Conservation (phyloP, 176 grass and related monocot genomes). For the Neostapfia colusana region DNA sequence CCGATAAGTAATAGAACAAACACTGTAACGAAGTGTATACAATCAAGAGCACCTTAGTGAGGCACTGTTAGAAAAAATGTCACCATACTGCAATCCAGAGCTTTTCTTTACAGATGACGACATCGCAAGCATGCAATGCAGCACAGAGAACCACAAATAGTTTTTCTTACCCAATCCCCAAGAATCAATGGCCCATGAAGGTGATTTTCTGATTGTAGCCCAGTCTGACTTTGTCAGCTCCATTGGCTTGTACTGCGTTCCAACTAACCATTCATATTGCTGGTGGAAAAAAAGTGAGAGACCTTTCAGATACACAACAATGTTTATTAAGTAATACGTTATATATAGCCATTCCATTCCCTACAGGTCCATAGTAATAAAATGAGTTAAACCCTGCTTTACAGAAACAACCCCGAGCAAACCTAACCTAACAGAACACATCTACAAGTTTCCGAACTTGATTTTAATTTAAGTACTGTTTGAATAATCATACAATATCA, state of each 20-base stretch:
- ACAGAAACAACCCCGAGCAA: conserved; percentile 13
- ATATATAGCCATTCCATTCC: conserved; percentile 1
- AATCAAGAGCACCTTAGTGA: not conserved
- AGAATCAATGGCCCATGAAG: conserved; percentile 94
- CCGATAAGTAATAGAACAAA: not conserved
- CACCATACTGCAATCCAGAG: not conserved
- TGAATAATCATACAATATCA: conserved; percentile 21
- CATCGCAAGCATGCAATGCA: conserved; percentile 30
- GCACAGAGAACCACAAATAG: conserved; percentile 26
- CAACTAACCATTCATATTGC: conserved; percentile 99
- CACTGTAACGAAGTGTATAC: not conserved
- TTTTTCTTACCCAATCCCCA: conserved; percentile 86
- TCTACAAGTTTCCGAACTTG: conserved; percentile 6
- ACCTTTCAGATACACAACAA: conserved; percentile 15
- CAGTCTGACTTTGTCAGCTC: conserved; percentile 92
- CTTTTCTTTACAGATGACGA: not conserved
- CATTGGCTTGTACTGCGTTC: conserved; percentile 88
- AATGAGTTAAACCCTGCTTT: not conserved
- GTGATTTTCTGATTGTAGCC: conserved; percentile 86
- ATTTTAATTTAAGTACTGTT: not conserved
- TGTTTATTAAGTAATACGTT: not conserved
- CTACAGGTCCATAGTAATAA: conserved; percentile 12
- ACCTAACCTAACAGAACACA: not conserved
- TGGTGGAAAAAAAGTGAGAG: conserved; percentile 38
- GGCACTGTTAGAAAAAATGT: not conserved